Base-by-base conservation (phyloP, 1,284 basidiomycete genomes). In the Vanrija humicola region DNA sequence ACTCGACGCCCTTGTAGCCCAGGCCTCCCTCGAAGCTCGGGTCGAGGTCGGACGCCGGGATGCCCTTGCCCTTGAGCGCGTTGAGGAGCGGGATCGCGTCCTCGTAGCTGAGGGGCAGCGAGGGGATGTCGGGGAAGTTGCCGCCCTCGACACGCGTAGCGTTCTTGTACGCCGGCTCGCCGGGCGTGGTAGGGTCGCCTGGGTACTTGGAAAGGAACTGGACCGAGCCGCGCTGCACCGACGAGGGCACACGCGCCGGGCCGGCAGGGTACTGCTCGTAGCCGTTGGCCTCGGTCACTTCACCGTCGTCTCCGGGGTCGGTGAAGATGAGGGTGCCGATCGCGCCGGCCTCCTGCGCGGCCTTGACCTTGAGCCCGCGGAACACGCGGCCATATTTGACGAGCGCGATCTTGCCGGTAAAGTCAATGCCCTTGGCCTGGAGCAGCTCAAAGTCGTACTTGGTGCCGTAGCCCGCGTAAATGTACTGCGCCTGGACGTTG, bases 241-340 rank as follows among this genome's bases (percentile, higher is more conserved):
- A 70, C 38, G 66, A 85, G 0, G 88, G 89, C 72, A 93, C 89
- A 40, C 90, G 83, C 42, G 91, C 92, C 28, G 92, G 91, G 0
- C 94, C 93, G 16, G 83, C 79, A 0, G 94, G 95, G 73, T 96
- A 89, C 16, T 84, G 79, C 43, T 79, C 75, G 67, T 86, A 89
- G 3, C 88, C 89, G 61, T 94, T 91, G 56, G 83, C 83, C 19
- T 83, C 82, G 3, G 86, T 90, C 29, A 92, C 85, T 42, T 81
- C 82, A 19, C 91, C 91, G 67, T 97, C 92, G 68, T 96, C 91
- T 52, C 85, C 85, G 14, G 89, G 88, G 75, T 97, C 94, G 15
- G 85, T 85, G 77, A 91, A 98, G 65, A 97, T 93, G 53, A 84
- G 65, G 40, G 72, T 70, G 52, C 78, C 84, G 8, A 77, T 60